Conservation (phyloP, 805 yeast species). For the Metschnikowia sp. region DNA sequence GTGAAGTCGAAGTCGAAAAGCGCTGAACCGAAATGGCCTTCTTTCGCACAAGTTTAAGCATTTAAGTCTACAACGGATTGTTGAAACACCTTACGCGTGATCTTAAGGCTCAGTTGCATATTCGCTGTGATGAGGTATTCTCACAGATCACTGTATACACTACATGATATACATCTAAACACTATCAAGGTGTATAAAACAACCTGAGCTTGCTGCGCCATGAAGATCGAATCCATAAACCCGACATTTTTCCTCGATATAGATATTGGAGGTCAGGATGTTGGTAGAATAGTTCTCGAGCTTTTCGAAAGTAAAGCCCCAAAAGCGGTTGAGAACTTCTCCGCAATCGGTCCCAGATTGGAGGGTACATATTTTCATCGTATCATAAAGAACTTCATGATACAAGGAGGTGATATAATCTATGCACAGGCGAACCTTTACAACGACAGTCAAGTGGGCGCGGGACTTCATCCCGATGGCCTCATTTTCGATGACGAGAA, state of each 20-base stretch:
- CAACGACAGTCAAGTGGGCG: constrained; percentile 29
- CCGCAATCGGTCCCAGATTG: constrained; percentile 36
- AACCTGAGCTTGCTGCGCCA: constrained; percentile 4
- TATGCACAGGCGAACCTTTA: constrained; percentile 33
- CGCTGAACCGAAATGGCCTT: too few species aligned
- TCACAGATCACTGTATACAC: too few species aligned
- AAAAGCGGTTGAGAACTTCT: constrained; percentile 49
- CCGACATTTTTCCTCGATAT: constrained; percentile 51
- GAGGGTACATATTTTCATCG: constrained; percentile 54
- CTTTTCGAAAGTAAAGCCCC: constrained; percentile 53
- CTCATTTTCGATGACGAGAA: constrained; percentile 57
- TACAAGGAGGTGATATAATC: constrained; percentile 63
- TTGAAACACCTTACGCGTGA: too few species aligned
- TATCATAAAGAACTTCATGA: constrained; percentile 63
- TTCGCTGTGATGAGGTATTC: too few species aligned
- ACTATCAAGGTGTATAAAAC: too few species aligned
- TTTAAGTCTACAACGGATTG: too few species aligned
- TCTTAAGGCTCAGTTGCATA: too few species aligned
- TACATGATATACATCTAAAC: too few species aligned
- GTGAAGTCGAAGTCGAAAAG: too few species aligned
- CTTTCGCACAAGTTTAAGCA: too few species aligned
- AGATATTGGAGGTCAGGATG: constrained; percentile 33
- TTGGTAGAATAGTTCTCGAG: constrained; percentile 64
- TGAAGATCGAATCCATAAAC: constrained; percentile 31
- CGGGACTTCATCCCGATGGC: constrained; percentile 26